Evolutionary conservation across 2,329 filamentous ascomycete genomes (phyloP), one percentile per base, ranked within the genome.

Genomic region (Penicillium concentricum): DNA sequence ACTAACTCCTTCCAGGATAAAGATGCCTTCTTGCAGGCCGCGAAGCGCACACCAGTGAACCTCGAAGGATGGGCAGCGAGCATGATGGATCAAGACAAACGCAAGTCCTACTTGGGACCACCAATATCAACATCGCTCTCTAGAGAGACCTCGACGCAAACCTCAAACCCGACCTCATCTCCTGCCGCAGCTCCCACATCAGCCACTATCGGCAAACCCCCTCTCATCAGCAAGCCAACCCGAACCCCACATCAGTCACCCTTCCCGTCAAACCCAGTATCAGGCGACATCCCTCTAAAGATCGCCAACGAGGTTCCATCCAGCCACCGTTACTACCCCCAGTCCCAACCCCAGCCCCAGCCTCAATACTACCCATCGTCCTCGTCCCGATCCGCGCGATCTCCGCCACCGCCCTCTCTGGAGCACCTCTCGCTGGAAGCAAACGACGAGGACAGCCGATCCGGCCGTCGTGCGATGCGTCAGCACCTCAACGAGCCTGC

Each of bases 31-130:
- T 86, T 99, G 20, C 92, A 96, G 76, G 94, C 94, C 51, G 94
- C 94, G 47, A 97, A 97, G 80, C 86, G 93, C 65, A 99, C 94
- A 1, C 94, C 94, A 0, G 94, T 99, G 49, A 89, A 99, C 72
- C 82, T 99, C 34, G 86, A 90, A 74, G 90, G 92, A 61, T 99
- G 94, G 94, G 93, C 94, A 22, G 86, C 96, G 47, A 87, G 90
- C 68, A 85, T 97, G 81, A 93, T 97, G 85, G 92, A 97, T 72
- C 87, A 88, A 67, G 90, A 97, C 75, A 96, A 97, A 75, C 90
- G 94, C 72, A 96, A 96, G 75, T 96, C 92, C 28, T 93, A 97
- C 72, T 83, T 97, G 37, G 90, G 87, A 16, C 91, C 92, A 34
- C 91, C 92, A 1, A 85, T 89, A 9, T 91, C 90, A 1, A 87